These are phyloP conservation scores for Plasmodium reichenowi DNA, from an alignment of 169 alveolate species.

Conservation along the genomic window DNA sequence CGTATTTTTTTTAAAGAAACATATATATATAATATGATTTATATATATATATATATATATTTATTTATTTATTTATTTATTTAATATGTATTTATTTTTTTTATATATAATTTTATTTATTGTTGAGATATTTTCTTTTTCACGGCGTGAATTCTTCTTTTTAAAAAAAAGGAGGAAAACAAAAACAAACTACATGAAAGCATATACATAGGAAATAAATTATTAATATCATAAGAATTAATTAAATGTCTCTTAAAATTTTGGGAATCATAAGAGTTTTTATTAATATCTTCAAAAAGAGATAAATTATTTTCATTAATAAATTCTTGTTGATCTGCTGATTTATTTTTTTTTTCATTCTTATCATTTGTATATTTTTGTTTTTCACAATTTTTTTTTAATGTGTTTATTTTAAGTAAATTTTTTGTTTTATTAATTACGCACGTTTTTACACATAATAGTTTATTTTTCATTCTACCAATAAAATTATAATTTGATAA, in stretches of 20 bases:
- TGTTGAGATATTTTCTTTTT: constrained; percentile 25
- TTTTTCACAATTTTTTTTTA: constrained; percentile 5
- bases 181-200: constrained; percentile 75
- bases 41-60: neutral
- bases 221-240: constrained; percentile 62
- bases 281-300: constrained; percentile 3
- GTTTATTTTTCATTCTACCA: constrained; percentile 26
- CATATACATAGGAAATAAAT: constrained; percentile 69
- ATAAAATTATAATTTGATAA: constrained; percentile 18
- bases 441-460: constrained; percentile 9
- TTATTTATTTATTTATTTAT: neutral
- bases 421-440: neutral
- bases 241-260: constrained; percentile 20
- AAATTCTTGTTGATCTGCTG: neutral
- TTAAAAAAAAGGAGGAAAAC: constrained; percentile 69
- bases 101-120: neutral
- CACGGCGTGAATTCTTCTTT: constrained; percentile 55
- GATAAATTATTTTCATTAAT: neutral
- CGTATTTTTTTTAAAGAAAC: no score
- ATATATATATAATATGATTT: neutral
- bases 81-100: neutral
- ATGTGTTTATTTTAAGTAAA: neutral
- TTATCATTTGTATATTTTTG: neutral
- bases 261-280: neutral
- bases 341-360: neutral